Base-by-base conservation (phyloP, 306 rosid species). In the Pyrus communis region DNA sequence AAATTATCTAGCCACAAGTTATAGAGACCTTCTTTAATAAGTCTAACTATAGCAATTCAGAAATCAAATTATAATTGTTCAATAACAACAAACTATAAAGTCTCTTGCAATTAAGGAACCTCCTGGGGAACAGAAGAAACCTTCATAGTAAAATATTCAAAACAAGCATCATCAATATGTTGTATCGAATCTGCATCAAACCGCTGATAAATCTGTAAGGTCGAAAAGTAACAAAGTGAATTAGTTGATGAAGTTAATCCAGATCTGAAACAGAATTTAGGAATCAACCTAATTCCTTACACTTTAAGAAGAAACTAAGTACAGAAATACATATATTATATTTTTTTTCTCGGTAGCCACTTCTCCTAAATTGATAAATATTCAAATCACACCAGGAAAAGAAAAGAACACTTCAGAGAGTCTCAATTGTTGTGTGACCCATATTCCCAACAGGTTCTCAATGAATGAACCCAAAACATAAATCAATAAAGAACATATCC, bases 161-260 rank as follows among this genome's bases (percentile, higher is more conserved):
- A 90, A 63, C 98, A 93, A 69, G 93, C 91, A 86, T 91, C 90
- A 73, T 94, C 91, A 76, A 87, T 91, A 75, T 92, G 83, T 73
- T 75, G 80, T 59, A 92, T 85, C 67, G 95, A 82, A 74, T 90
- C 89, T 64, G 85, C 83, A 72, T 80, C 78, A 82, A 90, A 87
- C 61, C 95, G 85, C 82, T 89, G 93, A 80, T 85, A 94, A 72
- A 90, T 73, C 97, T 94, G 85, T 72, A 84, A 21, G 35, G 79
- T 82, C 62, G 73, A 82, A 81, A 38, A 49, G 73, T 59, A 59
- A 75, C 66, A 84, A 22, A 19, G 62, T 40, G 57, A 63, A 69
- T 84, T 72, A 82, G 66, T 49, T 52, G 62, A 40, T 25, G 28
- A 35, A 45, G 71, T 52, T 52, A 22, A 75, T 74, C 54, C 31